Evolutionary conservation across 75 land plant species (phyloP).

Genomic region (Pinus tabuliformis): DNA sequence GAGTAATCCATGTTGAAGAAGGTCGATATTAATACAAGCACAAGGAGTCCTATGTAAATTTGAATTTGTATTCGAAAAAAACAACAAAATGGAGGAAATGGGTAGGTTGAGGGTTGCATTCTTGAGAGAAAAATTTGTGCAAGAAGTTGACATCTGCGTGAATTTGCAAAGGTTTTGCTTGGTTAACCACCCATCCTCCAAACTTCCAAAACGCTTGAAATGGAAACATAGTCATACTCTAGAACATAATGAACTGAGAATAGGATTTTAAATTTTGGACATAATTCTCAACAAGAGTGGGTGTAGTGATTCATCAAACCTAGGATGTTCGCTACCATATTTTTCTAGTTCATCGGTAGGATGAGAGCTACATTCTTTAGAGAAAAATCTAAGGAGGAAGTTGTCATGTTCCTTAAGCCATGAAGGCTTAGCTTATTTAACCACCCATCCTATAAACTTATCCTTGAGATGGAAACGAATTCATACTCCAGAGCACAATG

Average conservation of each 20-base stretch:
- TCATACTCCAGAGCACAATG: too few species aligned
- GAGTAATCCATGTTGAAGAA: neutral
- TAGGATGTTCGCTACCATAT: too few species aligned
- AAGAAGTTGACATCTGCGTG: neutral
- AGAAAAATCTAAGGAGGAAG: too few species aligned
- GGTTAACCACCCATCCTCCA: neutral
- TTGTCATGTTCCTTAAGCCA: too few species aligned
- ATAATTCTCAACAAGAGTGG: too few species aligned
- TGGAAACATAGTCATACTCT: neutral
- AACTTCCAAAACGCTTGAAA: neutral
- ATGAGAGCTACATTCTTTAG: too few species aligned
- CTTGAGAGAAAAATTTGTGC: neutral
- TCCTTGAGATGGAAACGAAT: too few species aligned
- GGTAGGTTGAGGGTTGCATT: constrained; percentile 6
- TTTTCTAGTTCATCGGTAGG: too few species aligned
- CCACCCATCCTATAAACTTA: too few species aligned
- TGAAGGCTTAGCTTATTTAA: too few species aligned
- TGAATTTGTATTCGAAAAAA: neutral
- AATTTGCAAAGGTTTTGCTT: neutral
- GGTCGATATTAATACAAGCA: neutral
- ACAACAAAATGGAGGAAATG: neutral
- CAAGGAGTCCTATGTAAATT: neutral
- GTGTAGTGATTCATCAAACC: neutral
- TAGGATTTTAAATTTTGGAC: too few species aligned
- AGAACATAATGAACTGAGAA: too few species aligned